phyloP scores from a whole-genome alignment of 1,139 yeast species.

The Chernovozyma sophiae-reginae region DNA sequence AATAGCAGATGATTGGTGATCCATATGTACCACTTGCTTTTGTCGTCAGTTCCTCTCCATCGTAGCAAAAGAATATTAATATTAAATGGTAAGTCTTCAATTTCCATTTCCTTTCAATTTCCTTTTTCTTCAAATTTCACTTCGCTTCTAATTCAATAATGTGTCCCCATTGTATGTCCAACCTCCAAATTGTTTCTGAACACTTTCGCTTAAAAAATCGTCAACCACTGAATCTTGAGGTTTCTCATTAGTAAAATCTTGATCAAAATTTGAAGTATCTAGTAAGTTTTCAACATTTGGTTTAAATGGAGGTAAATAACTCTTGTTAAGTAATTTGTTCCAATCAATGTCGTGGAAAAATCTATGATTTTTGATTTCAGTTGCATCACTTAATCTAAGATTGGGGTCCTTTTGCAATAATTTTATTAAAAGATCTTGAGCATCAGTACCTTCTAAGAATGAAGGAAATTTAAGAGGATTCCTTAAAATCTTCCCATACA shows the following conservation, averaged over 20 bases:
- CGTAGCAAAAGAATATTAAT: too few relatives aligned
- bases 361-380: conserved; percentile 77
- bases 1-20: too few relatives aligned
- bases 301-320: conserved; percentile 92
- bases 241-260: conserved; percentile 86
- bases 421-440: conserved; percentile 74
- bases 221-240: conserved; percentile 97
- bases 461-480: conserved; percentile 87
- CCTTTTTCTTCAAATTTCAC: too few relatives aligned
- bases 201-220: conserved; percentile 82
- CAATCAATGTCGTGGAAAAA: conserved; percentile 92
- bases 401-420: conserved; percentile 83
- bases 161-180: conserved; percentile 89
- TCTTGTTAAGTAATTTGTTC: conserved; percentile 77
- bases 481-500: conserved; percentile 90
- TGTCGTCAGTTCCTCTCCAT: too few relatives aligned
- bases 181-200: conserved; percentile 96
- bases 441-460: conserved; percentile 77
- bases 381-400: conserved; percentile 76
- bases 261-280: conserved; percentile 91
- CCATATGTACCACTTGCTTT: too few relatives aligned
- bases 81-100: background rate
- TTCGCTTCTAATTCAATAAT: conserved; percentile 12
- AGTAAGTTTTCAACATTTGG: conserved; percentile 84
- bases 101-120: background rate